Percentiles rank a stretch among this genome's conserved stretches.
Conservation (phyloP, 1,139 yeast species). For the Zygosaccharomyces sapae region DNA sequence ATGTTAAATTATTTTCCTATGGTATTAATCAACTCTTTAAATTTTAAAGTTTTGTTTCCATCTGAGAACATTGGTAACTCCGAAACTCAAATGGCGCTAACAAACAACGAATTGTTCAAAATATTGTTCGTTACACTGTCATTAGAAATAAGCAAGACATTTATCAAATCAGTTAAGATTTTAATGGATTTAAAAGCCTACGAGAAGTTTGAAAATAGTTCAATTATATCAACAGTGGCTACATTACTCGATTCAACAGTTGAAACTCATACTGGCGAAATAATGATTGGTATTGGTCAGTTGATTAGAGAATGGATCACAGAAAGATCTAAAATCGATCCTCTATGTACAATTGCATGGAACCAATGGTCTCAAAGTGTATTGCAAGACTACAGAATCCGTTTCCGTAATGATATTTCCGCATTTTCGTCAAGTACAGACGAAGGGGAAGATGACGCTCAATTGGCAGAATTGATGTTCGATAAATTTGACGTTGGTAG, state of each 20-base stretch:
- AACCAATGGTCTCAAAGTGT: slow-evolving; percentile 10
- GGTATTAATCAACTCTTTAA: slow-evolving; percentile 15
- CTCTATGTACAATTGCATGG: slow-evolving; percentile 3
- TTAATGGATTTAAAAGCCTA: slow-evolving; percentile 7
- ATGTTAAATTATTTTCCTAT: slow-evolving; percentile 15
- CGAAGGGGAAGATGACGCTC: slow-evolving; percentile 10
- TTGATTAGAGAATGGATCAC: slow-evolving; percentile 11
- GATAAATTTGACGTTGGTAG: slow-evolving; percentile 17
- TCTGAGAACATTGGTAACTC: not conserved
- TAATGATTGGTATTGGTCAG: slow-evolving; percentile 16
- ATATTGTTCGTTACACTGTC: slow-evolving; percentile 17
- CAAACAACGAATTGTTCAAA: slow-evolving; percentile 12
- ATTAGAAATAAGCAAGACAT: slow-evolving; percentile 17
- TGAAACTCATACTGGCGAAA: slow-evolving; percentile 16
- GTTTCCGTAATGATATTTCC: slow-evolving; percentile 7
- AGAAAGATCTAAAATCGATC: slow-evolving; percentile 7
- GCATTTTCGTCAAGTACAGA: slow-evolving; percentile 4
- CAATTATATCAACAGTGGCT: slow-evolving; percentile 7
- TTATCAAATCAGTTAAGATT: slow-evolving; percentile 10
- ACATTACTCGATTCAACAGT: slow-evolving; percentile 13
- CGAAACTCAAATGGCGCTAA: slow-evolving; percentile 2
- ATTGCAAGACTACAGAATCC: slow-evolving; percentile 7
- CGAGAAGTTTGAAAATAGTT: slow-evolving; percentile 5
- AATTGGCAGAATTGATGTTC: slow-evolving; percentile 15
- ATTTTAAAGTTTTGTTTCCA: slow-evolving; percentile 12